These are phyloP conservation scores for Vitis amurensis DNA, from an alignment of 164 flowering plant genomes.

Conservation along the genomic window DNA sequence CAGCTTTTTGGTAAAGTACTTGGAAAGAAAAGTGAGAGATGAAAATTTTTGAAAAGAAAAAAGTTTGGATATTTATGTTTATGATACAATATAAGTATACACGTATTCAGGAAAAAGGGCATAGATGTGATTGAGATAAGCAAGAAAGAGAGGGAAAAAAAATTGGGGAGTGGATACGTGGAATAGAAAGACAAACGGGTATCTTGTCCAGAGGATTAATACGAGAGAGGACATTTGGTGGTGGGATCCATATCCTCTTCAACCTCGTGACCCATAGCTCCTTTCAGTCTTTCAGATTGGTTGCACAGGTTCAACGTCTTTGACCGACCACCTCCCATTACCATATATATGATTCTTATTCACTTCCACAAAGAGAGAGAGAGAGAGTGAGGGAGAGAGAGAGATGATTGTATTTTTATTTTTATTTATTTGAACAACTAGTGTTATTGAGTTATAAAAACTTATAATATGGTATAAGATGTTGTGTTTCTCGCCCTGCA, in stretches of 20 bases:
- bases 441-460: background rate
- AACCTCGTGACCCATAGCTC: constrained; percentile 31
- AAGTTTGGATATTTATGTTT: no score
- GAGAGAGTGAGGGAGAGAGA: constrained; percentile 5
- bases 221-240: constrained; percentile 28
- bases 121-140: constrained; percentile 1
- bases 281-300: background rate
- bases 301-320: background rate
- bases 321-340: background rate
- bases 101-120: constrained; percentile 2
- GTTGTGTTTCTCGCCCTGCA: constrained; percentile 29
- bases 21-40: no score
- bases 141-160: background rate
- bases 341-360: background rate
- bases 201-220: constrained; percentile 32
- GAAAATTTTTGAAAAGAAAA: no score
- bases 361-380: background rate
- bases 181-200: constrained; percentile 29
- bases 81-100: no score
- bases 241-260: constrained; percentile 20
- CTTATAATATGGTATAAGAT: constrained; percentile 5
- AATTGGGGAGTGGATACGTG: no score
- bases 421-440: background rate
- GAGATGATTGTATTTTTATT: constrained; percentile 1
- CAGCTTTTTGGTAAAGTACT: no score